Evolutionary conservation across 2,329 filamentous ascomycete species (phyloP).

Genomic region (Phyllosticta capitalensis): DNA sequence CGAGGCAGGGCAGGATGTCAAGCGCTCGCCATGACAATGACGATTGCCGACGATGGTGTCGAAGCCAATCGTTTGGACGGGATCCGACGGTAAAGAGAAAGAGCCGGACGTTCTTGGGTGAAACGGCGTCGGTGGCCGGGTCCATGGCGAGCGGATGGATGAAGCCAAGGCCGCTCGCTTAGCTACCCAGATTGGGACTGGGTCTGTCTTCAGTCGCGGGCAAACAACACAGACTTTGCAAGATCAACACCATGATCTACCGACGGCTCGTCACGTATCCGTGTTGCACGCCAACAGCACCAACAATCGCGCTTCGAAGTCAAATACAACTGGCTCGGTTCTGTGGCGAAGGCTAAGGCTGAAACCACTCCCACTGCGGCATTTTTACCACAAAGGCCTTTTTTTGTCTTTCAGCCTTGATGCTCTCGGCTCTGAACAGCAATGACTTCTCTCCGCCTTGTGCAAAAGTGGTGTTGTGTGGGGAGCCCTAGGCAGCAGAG

Average conservation of each 20-base stretch:
- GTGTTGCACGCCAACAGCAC: neutral
- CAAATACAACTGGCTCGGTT: neutral
- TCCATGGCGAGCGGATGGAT: neutral
- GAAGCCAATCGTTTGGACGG: neutral
- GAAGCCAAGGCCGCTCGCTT: neutral
- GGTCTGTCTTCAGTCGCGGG: neutral
- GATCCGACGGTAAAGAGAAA: neutral
- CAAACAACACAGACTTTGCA: neutral
- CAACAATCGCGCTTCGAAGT: constrained; percentile 2
- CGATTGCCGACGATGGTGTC: neutral
- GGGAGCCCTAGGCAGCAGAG: neutral
- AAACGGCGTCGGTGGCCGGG: neutral
- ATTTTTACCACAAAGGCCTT: neutral
- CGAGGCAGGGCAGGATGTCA: neutral
- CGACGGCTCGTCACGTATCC: neutral
- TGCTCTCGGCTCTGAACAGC: neutral
- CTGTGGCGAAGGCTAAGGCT: constrained; percentile 1
- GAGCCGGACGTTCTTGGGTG: neutral
- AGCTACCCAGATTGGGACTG: neutral
- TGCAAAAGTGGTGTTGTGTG: neutral
- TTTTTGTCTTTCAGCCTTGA: constrained; percentile 1
- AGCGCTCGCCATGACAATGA: neutral
- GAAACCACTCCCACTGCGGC: neutral
- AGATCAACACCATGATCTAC: neutral
- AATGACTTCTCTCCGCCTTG: neutral